Evolutionary conservation across 495 filamentous ascomycete genomes (phyloP).

Genomic region (Massariosphaeria phaeospora): DNA sequence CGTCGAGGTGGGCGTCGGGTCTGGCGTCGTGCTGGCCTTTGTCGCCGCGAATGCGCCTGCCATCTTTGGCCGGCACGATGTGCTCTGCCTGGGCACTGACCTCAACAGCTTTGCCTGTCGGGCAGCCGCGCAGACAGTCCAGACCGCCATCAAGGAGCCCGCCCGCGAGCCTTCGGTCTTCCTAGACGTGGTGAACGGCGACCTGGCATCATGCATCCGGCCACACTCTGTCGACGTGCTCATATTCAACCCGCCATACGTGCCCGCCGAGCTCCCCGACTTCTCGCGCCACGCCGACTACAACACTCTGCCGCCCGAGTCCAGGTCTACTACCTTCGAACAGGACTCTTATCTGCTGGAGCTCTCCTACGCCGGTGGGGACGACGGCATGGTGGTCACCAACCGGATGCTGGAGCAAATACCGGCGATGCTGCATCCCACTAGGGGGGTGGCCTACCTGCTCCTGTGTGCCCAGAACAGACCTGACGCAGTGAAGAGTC

Average conservation of each 20-base stretch:
- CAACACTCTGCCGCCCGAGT: constrained; percentile 33
- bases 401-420: constrained; percentile 66
- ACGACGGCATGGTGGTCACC: constrained; percentile 90
- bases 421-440: constrained; percentile 53
- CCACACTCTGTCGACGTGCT: constrained; percentile 66
- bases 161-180: constrained; percentile 39
- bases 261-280: constrained; percentile 69
- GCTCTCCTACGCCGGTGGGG: constrained; percentile 81
- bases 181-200: constrained; percentile 58
- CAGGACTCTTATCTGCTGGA: constrained; percentile 75
- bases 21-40: constrained; percentile 86
- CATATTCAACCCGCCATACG: constrained; percentile 96
- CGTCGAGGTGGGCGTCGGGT: constrained; percentile 85
- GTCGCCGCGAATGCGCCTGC: constrained; percentile 63
- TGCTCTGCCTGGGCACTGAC: constrained; percentile 72
- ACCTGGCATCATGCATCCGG: constrained; percentile 59
- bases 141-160: constrained; percentile 47
- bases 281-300: constrained; percentile 36
- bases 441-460: constrained; percentile 77
- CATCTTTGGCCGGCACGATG: constrained; percentile 67
- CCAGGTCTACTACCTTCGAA: constrained; percentile 49
- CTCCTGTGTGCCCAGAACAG: constrained; percentile 84
- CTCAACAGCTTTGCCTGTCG: constrained; percentile 75
- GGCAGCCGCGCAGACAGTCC: constrained; percentile 60
- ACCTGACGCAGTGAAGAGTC: constrained; percentile 66